Evolutionary conservation across 2,329 filamentous ascomycete species (phyloP).

Genomic region (Penicillium sp.): DNA sequence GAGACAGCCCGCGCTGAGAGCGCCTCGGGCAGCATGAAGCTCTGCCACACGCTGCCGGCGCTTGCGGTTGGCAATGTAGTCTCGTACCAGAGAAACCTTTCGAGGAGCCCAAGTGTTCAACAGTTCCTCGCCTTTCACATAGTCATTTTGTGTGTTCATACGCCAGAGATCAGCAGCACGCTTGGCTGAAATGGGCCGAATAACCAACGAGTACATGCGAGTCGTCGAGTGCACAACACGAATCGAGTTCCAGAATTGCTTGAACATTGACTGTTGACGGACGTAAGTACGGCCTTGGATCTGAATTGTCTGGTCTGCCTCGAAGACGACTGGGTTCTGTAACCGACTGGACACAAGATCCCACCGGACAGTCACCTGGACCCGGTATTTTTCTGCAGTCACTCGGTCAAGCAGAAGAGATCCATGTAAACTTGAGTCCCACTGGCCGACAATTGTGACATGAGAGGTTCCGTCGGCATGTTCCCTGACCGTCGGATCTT

Average conservation of each 20-base stretch:
- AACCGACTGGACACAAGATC: constrained; percentile 79
- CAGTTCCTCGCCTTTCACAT: constrained; percentile 92
- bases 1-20: constrained; percentile 41
- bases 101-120: constrained; percentile 82
- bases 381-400: constrained; percentile 86
- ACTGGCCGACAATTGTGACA: constrained; percentile 84
- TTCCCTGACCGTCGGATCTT: constrained; percentile 73
- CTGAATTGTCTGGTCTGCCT: constrained; percentile 75
- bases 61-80: constrained; percentile 74
- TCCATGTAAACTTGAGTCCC: constrained; percentile 91
- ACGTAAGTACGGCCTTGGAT: constrained; percentile 81
- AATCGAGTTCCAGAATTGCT: constrained; percentile 78
- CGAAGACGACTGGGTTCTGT: constrained; percentile 84
- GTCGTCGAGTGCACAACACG: constrained; percentile 84
- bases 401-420: constrained; percentile 91
- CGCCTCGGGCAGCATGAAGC: constrained; percentile 62
- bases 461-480: constrained; percentile 89
- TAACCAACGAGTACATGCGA: constrained; percentile 78
- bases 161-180: constrained; percentile 91
- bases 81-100: constrained; percentile 84
- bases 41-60: constrained; percentile 72
- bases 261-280: constrained; percentile 81
- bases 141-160: constrained; percentile 91
- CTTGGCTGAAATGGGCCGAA: constrained; percentile 87
- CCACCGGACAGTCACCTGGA: constrained; percentile 85